These are phyloP conservation scores for Xylariales sp. DNA, from an alignment of 2,329 filamentous ascomycete genomes.

Conservation along the genomic window DNA sequence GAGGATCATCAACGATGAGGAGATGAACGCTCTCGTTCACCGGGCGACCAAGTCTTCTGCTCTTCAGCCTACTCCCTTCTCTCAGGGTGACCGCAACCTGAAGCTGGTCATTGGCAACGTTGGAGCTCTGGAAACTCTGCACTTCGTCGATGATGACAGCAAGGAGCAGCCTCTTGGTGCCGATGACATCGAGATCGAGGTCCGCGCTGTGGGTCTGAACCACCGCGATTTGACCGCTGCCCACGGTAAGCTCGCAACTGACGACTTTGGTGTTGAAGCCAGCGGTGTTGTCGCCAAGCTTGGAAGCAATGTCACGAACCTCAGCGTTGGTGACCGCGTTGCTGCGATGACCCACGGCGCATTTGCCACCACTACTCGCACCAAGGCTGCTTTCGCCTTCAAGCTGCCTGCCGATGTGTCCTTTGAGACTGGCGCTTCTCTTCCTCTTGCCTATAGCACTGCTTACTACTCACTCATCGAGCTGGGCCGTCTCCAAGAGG, in stretches of 20 bases:
- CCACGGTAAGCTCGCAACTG: slow-evolving; percentile 19
- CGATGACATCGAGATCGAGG: slow-evolving; percentile 28
- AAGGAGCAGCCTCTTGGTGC: slow-evolving; percentile 23
- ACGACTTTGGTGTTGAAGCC: slow-evolving; percentile 22
- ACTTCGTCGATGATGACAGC: slow-evolving; percentile 19
- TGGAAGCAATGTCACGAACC: slow-evolving; percentile 19
- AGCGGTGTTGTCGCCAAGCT: slow-evolving; percentile 20
- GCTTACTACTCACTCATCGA: slow-evolving; percentile 9
- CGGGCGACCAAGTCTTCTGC: slow-evolving; percentile 33
- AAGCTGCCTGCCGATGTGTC: slow-evolving; percentile 21
- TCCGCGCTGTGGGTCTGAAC: slow-evolving; percentile 22
- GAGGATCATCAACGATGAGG: slow-evolving; percentile 32
- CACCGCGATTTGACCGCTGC: slow-evolving; percentile 22
- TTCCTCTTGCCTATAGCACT: slow-evolving; percentile 8
- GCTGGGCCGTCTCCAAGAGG: slow-evolving; percentile 6
- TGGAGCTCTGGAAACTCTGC: slow-evolving; percentile 23
- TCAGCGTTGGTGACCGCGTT: slow-evolving; percentile 21
- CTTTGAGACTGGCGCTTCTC: slow-evolving; percentile 11
- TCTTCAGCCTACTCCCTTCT: slow-evolving; percentile 35
- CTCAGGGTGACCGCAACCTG: slow-evolving; percentile 15
- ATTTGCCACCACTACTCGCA: slow-evolving; percentile 21
- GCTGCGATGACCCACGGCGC: slow-evolving; percentile 34
- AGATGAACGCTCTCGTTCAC: slow-evolving; percentile 38
- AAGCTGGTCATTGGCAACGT: slow-evolving; percentile 20
- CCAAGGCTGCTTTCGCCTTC: slow-evolving; percentile 21